Conservation (phyloP, 2,329 filamentous ascomycete species). For the Fusarium coffeatum region DNA sequence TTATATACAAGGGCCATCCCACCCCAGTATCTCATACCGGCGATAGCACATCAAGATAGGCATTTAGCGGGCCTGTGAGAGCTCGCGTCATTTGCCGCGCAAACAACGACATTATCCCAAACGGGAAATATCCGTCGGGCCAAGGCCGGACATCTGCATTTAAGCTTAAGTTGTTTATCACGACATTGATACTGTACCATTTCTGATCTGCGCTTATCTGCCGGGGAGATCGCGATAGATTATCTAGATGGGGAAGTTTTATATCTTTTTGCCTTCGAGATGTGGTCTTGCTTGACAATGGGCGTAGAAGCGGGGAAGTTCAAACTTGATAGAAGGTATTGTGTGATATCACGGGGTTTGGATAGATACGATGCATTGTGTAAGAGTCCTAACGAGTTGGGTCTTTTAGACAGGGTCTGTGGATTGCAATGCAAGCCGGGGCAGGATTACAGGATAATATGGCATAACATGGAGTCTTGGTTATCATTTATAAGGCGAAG, state of each 20-base stretch:
- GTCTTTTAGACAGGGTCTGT: too few species aligned
- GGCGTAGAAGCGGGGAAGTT: too few species aligned
- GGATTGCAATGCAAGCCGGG: too few species aligned
- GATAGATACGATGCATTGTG: too few species aligned
- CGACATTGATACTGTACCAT: not conserved
- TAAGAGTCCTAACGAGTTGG: too few species aligned
- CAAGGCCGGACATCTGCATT: conserved; percentile 19
- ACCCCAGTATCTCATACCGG: not conserved
- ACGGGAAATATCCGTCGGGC: conserved; percentile 34
- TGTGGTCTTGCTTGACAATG: too few species aligned
- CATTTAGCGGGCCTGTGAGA: conserved; percentile 28
- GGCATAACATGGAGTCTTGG: too few species aligned
- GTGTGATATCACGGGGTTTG: too few species aligned
- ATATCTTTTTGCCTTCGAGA: accelerated
- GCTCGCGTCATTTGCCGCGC: conserved; percentile 41
- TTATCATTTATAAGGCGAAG: too few species aligned
- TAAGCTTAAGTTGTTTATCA: conserved; percentile 29
- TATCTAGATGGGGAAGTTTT: not conserved
- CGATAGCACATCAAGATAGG: conserved; percentile 22
- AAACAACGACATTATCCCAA: conserved; percentile 38
- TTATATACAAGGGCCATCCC: conserved; percentile 27
- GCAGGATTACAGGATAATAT: too few species aligned
- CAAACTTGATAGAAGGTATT: too few species aligned
- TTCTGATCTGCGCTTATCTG: not conserved
- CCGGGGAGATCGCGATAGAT: not conserved